Evolutionary conservation across 345 rosid species (phyloP).

Genomic region (Rhodomyrtus tomentosa): DNA sequence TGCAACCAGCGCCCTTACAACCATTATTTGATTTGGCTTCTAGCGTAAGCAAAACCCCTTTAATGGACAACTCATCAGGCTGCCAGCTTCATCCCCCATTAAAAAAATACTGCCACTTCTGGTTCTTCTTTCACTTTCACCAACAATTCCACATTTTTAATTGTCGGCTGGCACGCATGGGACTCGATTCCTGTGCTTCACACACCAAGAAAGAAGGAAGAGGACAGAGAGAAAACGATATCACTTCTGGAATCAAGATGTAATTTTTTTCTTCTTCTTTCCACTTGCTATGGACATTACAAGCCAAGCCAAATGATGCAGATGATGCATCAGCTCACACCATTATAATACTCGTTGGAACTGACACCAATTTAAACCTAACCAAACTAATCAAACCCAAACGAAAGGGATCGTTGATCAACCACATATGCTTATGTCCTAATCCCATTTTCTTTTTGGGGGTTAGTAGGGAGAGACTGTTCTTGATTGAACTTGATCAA

Average conservation of each 20-base stretch:
- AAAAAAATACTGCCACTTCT: background rate
- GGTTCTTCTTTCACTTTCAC: background rate
- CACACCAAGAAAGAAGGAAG: background rate
- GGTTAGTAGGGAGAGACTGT: conserved; percentile 1
- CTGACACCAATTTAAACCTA: background rate
- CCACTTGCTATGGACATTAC: background rate
- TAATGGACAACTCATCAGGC: background rate
- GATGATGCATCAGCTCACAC: conserved; percentile 17
- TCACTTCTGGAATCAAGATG: background rate
- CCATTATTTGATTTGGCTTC: background rate
- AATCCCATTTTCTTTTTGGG: background rate
- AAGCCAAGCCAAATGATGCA: conserved; percentile 5
- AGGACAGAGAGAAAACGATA: background rate
- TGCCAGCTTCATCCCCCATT: background rate
- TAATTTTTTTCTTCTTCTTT: background rate
- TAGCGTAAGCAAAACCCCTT: background rate
- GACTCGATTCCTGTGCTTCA: background rate
- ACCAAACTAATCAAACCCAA: background rate
- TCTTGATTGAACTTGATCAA: background rate
- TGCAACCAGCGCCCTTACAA: background rate
- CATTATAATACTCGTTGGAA: background rate
- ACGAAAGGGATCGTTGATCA: background rate
- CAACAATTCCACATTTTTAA: background rate
- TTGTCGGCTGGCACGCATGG: background rate
- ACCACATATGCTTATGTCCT: background rate